Percentiles rank a stretch among this genome's conserved stretches.
These are phyloP conservation scores for Trichaptum fuscoviolaceum DNA, from an alignment of 768 basidiomycete species.

Conservation along the genomic window DNA sequence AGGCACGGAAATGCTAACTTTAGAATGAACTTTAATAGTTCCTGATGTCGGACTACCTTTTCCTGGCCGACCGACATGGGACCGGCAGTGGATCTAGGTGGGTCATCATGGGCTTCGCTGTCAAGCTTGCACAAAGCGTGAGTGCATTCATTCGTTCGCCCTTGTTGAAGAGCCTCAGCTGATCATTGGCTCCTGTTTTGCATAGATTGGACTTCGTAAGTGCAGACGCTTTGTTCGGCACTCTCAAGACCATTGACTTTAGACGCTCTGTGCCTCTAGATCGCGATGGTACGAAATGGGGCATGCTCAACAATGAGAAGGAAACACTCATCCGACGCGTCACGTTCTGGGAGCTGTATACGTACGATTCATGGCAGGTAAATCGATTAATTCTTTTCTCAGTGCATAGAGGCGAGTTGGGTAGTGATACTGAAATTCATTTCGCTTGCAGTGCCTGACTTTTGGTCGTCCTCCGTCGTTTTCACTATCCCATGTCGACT, in stretches of 20 bases:
- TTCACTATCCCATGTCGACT: slow-evolving; percentile 60
- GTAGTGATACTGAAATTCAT: slow-evolving; percentile 22
- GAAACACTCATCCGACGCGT: slow-evolving; percentile 62
- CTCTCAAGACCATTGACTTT: not conserved
- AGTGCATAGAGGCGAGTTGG: slow-evolving; percentile 14
- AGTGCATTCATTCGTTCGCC: slow-evolving; percentile 23
- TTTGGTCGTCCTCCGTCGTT: slow-evolving; percentile 69
- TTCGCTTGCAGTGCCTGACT: slow-evolving; percentile 58
- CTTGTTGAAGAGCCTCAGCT: slow-evolving; percentile 8
- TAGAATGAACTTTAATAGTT: slow-evolving; percentile 40
- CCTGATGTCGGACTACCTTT: slow-evolving; percentile 67
- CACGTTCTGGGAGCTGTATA: slow-evolving; percentile 58
- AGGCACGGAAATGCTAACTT: slow-evolving; percentile 26
- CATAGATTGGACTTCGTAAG: slow-evolving; percentile 67
- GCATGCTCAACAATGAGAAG: slow-evolving; percentile 33
- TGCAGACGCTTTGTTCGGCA: slow-evolving; percentile 9
- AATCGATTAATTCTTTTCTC: slow-evolving; percentile 3
- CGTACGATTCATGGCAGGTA: slow-evolving; percentile 32
- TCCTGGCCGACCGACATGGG: slow-evolving; percentile 64
- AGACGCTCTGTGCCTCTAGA: slow-evolving; percentile 32
- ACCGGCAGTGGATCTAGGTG: slow-evolving; percentile 59
- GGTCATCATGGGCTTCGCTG: slow-evolving; percentile 64
- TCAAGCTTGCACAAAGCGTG: slow-evolving; percentile 68
- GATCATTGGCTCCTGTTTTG: slow-evolving; percentile 9
- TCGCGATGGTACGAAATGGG: slow-evolving; percentile 67